Percentiles rank a stretch among this genome's conserved stretches.
Conservation (phyloP, 179 eudicot genomes). For the Spergularia azorica region DNA sequence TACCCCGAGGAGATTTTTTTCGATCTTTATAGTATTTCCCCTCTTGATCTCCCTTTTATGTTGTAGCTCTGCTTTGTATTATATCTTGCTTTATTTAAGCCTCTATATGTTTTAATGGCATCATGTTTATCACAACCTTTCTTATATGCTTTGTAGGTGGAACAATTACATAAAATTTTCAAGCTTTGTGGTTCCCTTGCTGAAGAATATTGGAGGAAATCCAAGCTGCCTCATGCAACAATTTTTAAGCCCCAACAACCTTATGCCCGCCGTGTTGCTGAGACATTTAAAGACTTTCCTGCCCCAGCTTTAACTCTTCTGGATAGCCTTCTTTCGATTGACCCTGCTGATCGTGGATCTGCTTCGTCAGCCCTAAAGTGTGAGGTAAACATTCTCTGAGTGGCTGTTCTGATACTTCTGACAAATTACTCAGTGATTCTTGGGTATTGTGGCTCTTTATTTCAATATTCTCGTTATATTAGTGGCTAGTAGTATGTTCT, state of each 20-base stretch:
- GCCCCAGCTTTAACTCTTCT: slow-evolving; percentile 64
- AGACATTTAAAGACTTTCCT: slow-evolving; percentile 72
- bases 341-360: slow-evolving; percentile 80
- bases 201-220: slow-evolving; percentile 91
- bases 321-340: slow-evolving; percentile 72
- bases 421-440: background rate
- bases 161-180: slow-evolving; percentile 86
- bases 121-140: background rate
- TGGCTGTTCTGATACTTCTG: background rate
- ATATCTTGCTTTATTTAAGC: background rate
- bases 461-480: background rate
- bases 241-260: slow-evolving; percentile 91
- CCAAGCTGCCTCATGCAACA: slow-evolving; percentile 88
- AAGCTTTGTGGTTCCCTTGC: slow-evolving; percentile 96
- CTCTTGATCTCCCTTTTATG: background rate
- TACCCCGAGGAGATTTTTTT: background rate
- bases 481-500: background rate
- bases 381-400: slow-evolving; percentile 48
- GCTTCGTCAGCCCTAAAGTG: slow-evolving; percentile 70
- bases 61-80: background rate
- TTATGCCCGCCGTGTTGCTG: slow-evolving; percentile 62
- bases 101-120: background rate
- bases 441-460: background rate
- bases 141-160: slow-evolving; percentile 46
- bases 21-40: background rate